phyloP scores from a whole-genome alignment of 1,139 yeast species.

The Hyphopichia buzzinii region DNA sequence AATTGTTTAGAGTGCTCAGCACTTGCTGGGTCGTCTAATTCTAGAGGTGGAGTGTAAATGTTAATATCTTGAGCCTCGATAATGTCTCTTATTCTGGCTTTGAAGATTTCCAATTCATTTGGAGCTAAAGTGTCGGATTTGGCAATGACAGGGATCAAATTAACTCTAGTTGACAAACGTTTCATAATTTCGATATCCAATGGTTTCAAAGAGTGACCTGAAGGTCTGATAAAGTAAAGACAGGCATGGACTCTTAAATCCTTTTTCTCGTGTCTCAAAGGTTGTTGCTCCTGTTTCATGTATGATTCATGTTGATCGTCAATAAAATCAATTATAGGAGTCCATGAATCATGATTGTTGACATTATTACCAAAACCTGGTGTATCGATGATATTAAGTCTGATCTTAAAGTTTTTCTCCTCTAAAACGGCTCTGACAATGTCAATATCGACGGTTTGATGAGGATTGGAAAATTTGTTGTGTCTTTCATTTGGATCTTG shows the following conservation, averaged over 20 bases:
- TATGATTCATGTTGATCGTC: constrained; percentile 96
- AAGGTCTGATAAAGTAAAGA: constrained; percentile 90
- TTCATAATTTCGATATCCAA: constrained; percentile 93
- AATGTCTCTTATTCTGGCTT: constrained; percentile 83
- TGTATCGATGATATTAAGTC: constrained; percentile 88
- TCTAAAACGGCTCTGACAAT: constrained; percentile 88
- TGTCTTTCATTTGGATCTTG: constrained; percentile 67
- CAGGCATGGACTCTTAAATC: constrained; percentile 96
- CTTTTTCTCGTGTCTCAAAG: constrained; percentile 62
- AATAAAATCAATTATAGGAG: constrained; percentile 85
- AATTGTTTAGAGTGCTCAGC: constrained; percentile 79
- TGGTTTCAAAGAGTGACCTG: constrained; percentile 93
- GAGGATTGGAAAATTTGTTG: constrained; percentile 58
- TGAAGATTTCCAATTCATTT: constrained; percentile 75
- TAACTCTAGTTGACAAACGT: constrained; percentile 81
- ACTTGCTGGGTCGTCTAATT: constrained; percentile 68
- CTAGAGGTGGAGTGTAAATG: constrained; percentile 86
- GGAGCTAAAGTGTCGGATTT: constrained; percentile 92
- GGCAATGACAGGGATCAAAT: constrained; percentile 92
- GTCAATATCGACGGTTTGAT: constrained; percentile 88
- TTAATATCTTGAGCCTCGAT: constrained; percentile 89
- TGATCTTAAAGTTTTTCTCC: constrained; percentile 84
- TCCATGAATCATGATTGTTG: constrained; percentile 91
- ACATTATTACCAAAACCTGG: constrained; percentile 98
- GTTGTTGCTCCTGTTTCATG: constrained; percentile 97